A percentile compares a stretch with the other conserved stretches of the same genome.
Conservation (phyloP, 345 rosid species). For the Hibiscus syriacus region DNA sequence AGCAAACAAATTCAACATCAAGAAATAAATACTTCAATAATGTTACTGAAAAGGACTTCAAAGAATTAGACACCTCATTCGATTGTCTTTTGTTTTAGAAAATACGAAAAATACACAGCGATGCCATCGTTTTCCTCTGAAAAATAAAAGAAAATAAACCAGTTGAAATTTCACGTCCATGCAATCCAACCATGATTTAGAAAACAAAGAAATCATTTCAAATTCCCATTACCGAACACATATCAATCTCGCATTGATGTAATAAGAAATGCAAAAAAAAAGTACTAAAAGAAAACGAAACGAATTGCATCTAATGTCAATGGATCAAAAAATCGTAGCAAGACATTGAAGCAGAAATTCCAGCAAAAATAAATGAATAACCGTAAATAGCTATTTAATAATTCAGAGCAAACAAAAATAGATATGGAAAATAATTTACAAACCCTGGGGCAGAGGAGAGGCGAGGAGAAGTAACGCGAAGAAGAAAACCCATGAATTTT, state of each 20-base stretch:
- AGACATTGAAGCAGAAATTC: background rate
- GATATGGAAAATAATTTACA: conserved; percentile 29
- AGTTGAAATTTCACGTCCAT: background rate
- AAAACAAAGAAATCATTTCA: background rate
- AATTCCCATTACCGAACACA: background rate
- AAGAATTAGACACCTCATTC: background rate
- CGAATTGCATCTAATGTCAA: conserved; percentile 1
- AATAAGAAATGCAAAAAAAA: background rate
- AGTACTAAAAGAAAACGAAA: background rate
- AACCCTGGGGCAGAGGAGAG: conserved; percentile 74
- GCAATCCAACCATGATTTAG: conserved; percentile 3
- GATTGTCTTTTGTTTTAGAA: background rate
- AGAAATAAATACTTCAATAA: background rate
- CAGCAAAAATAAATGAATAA: background rate
- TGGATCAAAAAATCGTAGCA: conserved; percentile 15
- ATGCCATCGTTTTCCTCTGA: background rate
- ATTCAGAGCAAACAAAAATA: conserved; percentile 28
- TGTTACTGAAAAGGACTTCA: background rate
- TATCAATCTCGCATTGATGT: background rate
- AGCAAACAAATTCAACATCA: background rate
- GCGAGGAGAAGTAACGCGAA: conserved; percentile 58
- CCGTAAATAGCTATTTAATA: background rate
- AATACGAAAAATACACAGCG: too few relatives aligned
- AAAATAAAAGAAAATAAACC: background rate
- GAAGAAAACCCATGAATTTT: conserved; percentile 47